Evolutionary conservation across 768 basidiomycete species (phyloP).

Genomic region (Trametes elegans): DNA sequence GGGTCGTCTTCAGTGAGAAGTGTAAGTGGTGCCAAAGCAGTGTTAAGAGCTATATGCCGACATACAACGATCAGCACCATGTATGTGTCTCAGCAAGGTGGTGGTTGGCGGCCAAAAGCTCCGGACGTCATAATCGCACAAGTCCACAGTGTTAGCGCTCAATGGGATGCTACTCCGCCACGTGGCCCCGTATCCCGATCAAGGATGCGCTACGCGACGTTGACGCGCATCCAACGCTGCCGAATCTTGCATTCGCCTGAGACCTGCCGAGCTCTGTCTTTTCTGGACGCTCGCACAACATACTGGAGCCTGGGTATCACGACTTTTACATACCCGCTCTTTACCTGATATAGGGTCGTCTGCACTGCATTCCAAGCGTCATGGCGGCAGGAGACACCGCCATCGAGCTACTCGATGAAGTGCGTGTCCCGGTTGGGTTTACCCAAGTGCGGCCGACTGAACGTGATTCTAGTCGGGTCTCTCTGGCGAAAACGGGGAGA

Average conservation of each 20-base stretch:
- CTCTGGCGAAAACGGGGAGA: conserved; percentile 71
- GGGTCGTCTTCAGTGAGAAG: no score
- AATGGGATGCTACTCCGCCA: conserved; percentile 3
- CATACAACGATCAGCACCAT: no score
- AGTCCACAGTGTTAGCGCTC: neutral
- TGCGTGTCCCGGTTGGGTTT: neutral
- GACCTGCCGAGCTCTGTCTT: no score
- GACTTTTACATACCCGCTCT: neutral
- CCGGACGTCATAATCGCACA: neutral
- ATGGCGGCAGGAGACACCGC: conserved; percentile 13
- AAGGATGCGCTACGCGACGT: neutral
- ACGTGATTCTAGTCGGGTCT: conserved; percentile 52
- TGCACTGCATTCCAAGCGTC: neutral
- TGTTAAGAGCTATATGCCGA: no score
- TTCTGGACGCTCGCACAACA: no score
- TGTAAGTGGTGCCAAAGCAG: no score
- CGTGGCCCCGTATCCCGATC: conserved; percentile 11
- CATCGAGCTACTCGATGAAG: conserved; percentile 15
- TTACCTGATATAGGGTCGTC: neutral
- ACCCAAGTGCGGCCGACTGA: neutral
- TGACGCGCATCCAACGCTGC: neutral
- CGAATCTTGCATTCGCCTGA: no score
- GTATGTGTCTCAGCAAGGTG: no score
- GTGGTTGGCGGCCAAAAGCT: neutral
- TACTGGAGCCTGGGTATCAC: no score